These are phyloP conservation scores for Diutina scorzettiae DNA, from an alignment of 1,139 yeast genomes.

Conservation along the genomic window DNA sequence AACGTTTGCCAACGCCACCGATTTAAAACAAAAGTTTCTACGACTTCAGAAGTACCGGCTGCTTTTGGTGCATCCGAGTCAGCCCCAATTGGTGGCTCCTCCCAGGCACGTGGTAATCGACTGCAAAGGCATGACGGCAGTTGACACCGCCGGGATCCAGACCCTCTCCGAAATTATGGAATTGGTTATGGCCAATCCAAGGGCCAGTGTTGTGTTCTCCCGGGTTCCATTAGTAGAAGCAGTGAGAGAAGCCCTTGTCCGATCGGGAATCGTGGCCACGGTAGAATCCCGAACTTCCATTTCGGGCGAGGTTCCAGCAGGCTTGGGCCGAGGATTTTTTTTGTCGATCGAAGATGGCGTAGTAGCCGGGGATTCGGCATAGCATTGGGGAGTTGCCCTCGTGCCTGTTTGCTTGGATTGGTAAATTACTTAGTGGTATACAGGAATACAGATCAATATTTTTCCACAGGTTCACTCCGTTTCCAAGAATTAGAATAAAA, in stretches of 20 bases:
- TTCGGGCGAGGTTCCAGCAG: not conserved
- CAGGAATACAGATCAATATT: too few species aligned
- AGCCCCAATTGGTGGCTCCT: slow-evolving; percentile 7
- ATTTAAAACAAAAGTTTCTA: slow-evolving; percentile 7
- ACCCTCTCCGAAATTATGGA: slow-evolving; percentile 17
- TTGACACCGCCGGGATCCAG: slow-evolving; percentile 22
- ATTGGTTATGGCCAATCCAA: slow-evolving; percentile 13
- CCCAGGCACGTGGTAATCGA: slow-evolving; percentile 8
- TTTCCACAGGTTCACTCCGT: too few species aligned
- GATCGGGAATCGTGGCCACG: slow-evolving; percentile 15
- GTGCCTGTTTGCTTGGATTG: too few species aligned
- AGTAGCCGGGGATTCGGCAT: not conserved
- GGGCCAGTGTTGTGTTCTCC: slow-evolving; percentile 17
- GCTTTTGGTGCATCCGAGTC: slow-evolving; percentile 14
- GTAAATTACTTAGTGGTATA: too few species aligned
- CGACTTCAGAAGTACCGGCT: slow-evolving; percentile 11
- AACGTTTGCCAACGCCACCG: slow-evolving; percentile 9
- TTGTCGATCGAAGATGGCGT: slow-evolving; percentile 4
- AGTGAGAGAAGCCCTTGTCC: slow-evolving; percentile 14
- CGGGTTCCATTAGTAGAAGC: slow-evolving; percentile 15
- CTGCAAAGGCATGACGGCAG: slow-evolving; percentile 11
- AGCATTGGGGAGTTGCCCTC: too few species aligned
- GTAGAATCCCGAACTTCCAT: not conserved
- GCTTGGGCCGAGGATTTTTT: slow-evolving; percentile 1
- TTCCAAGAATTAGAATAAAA: too few species aligned